A percentile compares a stretch with the other conserved stretches of the same genome.
phyloP scores from a whole-genome alignment of 2,329 filamentous ascomycete genomes.

The Botrytis aclada region DNA sequence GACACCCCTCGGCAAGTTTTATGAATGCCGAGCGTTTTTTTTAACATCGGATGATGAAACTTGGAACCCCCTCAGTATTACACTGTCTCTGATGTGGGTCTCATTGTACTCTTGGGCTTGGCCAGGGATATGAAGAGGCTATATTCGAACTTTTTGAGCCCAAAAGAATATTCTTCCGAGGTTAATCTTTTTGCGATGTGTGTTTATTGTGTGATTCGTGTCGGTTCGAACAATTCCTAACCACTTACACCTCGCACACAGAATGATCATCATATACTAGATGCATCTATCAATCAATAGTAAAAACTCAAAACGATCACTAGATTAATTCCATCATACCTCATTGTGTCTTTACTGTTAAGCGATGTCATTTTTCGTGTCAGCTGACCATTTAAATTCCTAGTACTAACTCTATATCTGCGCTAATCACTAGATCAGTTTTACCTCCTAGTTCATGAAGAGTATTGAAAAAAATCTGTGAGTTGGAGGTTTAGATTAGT shows the following conservation, averaged over 20 bases:
- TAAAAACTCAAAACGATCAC: background rate
- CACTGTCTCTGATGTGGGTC: slow-evolving; percentile 4
- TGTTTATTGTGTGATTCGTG: background rate
- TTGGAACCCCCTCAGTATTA: background rate
- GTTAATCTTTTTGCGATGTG: background rate
- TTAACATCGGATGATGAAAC: background rate
- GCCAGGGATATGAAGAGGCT: slow-evolving; percentile 4
- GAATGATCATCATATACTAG: background rate
- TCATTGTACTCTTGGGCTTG: slow-evolving; percentile 7
- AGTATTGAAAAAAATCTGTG: background rate
- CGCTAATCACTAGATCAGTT: background rate
- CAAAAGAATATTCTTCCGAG: background rate
- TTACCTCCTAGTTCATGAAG: background rate
- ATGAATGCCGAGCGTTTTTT: background rate
- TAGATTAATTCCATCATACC: too few relatives aligned
- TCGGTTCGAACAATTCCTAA: background rate
- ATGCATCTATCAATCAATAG: background rate
- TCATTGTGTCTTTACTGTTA: background rate
- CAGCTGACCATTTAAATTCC: too few relatives aligned
- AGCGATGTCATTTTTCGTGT: background rate
- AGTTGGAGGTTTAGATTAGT: background rate
- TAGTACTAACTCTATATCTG: background rate
- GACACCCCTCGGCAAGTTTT: background rate
- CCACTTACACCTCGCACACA: background rate
- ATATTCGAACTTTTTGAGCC: too few relatives aligned